phyloP scores from a whole-genome alignment of 192 early-diverging fungal genomes.

The Coemansia reversa region DNA sequence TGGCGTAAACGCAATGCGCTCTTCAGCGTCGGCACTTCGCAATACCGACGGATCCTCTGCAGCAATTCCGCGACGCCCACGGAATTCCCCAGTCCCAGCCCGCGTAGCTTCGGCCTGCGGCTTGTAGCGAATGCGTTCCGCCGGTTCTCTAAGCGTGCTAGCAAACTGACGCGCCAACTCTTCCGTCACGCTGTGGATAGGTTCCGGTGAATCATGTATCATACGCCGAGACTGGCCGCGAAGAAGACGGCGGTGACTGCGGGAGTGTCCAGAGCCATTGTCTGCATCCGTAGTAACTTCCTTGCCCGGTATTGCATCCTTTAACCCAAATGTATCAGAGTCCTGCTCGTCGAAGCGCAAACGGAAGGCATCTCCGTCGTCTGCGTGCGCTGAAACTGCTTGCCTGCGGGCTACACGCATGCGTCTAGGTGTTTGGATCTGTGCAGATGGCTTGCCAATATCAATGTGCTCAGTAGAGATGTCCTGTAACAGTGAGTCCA shows the following conservation, averaged over 20 bases:
- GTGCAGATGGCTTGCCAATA: slow-evolving; percentile 8
- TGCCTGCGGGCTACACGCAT: slow-evolving; percentile 8
- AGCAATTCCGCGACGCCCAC: slow-evolving; percentile 40
- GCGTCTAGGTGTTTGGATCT: slow-evolving; percentile 15
- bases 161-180: neutral
- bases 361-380: slow-evolving; percentile 9
- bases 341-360: slow-evolving; percentile 13
- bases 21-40: neutral
- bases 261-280: neutral
- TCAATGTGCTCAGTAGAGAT: slow-evolving; percentile 30
- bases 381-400: neutral
- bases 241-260: neutral
- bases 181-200: neutral
- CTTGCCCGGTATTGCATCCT: neutral
- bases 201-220: neutral
- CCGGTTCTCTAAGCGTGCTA: neutral
- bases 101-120: neutral
- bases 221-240: neutral
- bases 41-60: slow-evolving; percentile 24
- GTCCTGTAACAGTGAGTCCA: slow-evolving; percentile 25
- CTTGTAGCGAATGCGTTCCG: neutral
- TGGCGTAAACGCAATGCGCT: slow-evolving; percentile 26
- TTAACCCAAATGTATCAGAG: neutral
- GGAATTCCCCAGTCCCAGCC: slow-evolving; percentile 10
- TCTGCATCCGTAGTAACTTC: neutral